Evolutionary conservation across 73 alveolate species (phyloP), one percentile per base, ranked within the genome.

Genomic region (Urostyla sp.): DNA sequence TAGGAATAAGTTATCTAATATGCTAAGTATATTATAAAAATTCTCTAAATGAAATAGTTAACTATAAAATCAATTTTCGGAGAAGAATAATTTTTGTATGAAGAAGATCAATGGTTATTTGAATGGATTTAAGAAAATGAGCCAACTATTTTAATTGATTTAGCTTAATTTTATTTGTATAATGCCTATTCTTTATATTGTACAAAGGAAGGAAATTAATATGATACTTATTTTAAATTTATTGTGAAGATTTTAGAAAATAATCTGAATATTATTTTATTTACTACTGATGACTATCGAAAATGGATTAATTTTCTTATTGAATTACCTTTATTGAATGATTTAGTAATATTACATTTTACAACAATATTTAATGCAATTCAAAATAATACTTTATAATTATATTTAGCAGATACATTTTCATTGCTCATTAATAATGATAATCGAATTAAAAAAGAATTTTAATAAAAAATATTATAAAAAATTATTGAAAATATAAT

Each of bases 41-140:
- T 46, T 34, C 35, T 69, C 18, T 45, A 69, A 27, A 27, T 46
- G 18, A 69, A 46, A 31, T 6, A 69, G 23, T 37, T 69, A 13
- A 69, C 83, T 4, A 7, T 20, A 18, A 16, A 7, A n/a, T 34
- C 1, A 7, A 69, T 1, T 15, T 28, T 4, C n/a, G 13, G 7
- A 46, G 67, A 63, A 27, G 55, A 10, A 5, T 3, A 8, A 27
- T 34, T 30, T 5, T 18, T 11, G 21, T 5, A 20, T 45, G 53
- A 46, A n/a, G 58, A 2, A 26, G 83, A 69, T 28, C 48, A 69
- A 20, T 36, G 44, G 40, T 16, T 69, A 6, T 46, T 69, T 24
- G 83, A 69, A 6, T 48, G 67, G 72, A 69, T 69, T 27, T 7
- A 48, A 30, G 83, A 69, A 28, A 69, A 69, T 49, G 83, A 69